A percentile compares a stretch with the other conserved stretches of the same genome.
Conservation (phyloP, 1,284 basidiomycete species). For the Cystobasidiaceae sp. region DNA sequence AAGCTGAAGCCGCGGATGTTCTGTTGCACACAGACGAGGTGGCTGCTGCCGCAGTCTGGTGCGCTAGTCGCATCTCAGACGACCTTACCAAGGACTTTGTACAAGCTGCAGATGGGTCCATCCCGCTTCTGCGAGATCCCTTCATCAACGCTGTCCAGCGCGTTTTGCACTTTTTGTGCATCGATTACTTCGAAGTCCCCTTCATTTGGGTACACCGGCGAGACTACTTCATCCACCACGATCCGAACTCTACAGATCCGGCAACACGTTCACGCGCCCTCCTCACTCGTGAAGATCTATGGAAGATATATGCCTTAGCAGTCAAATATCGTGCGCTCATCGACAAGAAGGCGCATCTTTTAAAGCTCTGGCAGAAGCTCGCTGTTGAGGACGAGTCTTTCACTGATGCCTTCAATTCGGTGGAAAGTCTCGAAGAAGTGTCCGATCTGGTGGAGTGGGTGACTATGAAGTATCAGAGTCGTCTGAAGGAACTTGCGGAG, state of each 20-base stretch:
- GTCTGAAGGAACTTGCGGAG: conserved; percentile 62
- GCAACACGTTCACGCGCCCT: conserved; percentile 54
- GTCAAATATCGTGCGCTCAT: conserved; percentile 78
- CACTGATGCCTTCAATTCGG: conserved; percentile 55
- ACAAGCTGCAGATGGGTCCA: conserved; percentile 47
- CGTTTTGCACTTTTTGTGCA: conserved; percentile 76
- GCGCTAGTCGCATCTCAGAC: conserved; percentile 75
- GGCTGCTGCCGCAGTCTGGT: conserved; percentile 75
- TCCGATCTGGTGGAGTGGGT: conserved; percentile 92
- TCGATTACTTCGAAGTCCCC: conserved; percentile 83
- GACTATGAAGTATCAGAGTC: conserved; percentile 63
- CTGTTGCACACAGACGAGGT: conserved; percentile 47
- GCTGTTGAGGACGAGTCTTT: conserved; percentile 69
- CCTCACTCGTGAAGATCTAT: conserved; percentile 71
- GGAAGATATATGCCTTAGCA: conserved; percentile 78
- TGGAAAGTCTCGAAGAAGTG: conserved; percentile 69
- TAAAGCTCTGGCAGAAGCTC: conserved; percentile 57
- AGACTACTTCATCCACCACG: conserved; percentile 76
- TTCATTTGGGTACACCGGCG: conserved; percentile 91
- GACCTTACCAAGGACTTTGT: conserved; percentile 66
- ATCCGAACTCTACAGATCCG: conserved; percentile 33
- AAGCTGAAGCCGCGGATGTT: not conserved
- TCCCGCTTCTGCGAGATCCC: conserved; percentile 59
- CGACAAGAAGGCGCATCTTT: conserved; percentile 63
- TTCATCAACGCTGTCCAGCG: conserved; percentile 75